A percentile compares a stretch with the other conserved stretches of the same genome.
Evolutionary conservation across 805 yeast species (phyloP).

Genomic region (Suhomyces vadensis): DNA sequence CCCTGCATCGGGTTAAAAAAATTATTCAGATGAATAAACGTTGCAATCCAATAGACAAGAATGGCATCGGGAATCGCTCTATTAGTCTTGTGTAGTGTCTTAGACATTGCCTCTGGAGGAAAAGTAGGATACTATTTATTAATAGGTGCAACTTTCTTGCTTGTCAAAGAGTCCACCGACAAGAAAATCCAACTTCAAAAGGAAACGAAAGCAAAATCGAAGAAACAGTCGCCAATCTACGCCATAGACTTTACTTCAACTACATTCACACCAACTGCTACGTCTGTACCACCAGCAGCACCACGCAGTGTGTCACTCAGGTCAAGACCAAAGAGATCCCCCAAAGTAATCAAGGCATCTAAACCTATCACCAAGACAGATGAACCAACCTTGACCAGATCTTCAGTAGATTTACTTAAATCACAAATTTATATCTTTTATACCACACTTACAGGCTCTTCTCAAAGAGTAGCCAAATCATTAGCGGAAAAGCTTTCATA

Average conservation of each 20-base stretch:
- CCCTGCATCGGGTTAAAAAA: conserved; percentile 1
- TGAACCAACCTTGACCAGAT: conserved; percentile 40
- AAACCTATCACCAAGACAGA: conserved; percentile 25
- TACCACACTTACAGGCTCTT: conserved; percentile 83
- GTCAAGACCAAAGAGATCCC: conserved; percentile 30
- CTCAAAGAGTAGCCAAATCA: conserved; percentile 64
- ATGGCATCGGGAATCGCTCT: conserved; percentile 2
- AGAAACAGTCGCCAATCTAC: conserved; percentile 31
- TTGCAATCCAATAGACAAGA: not conserved
- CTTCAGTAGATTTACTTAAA: conserved; percentile 42
- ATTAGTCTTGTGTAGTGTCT: conserved; percentile 3
- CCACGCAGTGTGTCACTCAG: conserved; percentile 20
- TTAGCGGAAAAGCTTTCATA: conserved; percentile 42
- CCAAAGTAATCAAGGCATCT: conserved; percentile 44
- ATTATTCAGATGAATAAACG: not conserved
- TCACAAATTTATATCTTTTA: conserved; percentile 71
- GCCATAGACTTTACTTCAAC: conserved; percentile 46
- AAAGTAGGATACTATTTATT: conserved; percentile 1
- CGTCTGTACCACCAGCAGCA: conserved; percentile 20
- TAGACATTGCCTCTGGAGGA: conserved; percentile 4
- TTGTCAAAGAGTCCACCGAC: not conserved
- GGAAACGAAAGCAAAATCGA: not conserved
- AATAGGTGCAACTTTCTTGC: not conserved
- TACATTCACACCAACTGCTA: conserved; percentile 24
- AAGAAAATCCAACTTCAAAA: not conserved